Conservation (phyloP, 306 rosid species). For the Glycyrrhiza uralensis region DNA sequence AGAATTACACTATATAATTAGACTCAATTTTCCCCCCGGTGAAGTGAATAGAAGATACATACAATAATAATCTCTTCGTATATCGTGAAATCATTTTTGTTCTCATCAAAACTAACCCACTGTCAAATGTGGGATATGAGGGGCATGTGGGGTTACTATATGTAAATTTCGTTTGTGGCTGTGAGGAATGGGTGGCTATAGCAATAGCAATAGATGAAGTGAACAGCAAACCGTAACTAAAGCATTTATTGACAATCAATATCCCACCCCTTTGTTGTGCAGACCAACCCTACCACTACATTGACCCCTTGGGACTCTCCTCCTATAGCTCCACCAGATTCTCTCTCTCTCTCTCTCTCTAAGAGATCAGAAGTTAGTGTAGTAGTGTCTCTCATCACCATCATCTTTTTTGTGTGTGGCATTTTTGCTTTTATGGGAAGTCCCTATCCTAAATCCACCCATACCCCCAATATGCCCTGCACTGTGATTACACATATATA, state of each 20-base stretch:
- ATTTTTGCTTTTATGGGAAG: constrained; percentile 49
- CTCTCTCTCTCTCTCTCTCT: constrained; percentile 21
- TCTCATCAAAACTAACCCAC: constrained; percentile 10
- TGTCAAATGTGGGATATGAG: constrained; percentile 10
- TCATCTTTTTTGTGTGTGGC: constrained; percentile 39
- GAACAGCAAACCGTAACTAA: constrained; percentile 38
- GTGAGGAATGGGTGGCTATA: constrained; percentile 17
- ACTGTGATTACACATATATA: constrained; percentile 15
- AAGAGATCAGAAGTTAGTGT: neutral
- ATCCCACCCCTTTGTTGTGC: constrained; percentile 49
- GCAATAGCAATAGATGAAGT: constrained; percentile 9
- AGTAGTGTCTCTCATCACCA: constrained; percentile 43
- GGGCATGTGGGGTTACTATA: constrained; percentile 41
- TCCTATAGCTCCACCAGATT: neutral
- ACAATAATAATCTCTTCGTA: no score
- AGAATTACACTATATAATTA: no score
- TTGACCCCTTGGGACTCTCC: constrained; percentile 43
- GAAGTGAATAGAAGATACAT: neutral
- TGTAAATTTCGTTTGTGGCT: constrained; percentile 24
- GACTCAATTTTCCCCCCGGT: no score
- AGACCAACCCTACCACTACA: constrained; percentile 56
- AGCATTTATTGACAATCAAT: constrained; percentile 63
- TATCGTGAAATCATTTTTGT: neutral
- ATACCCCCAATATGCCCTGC: constrained; percentile 47
- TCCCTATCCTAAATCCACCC: constrained; percentile 35